phyloP scores from a whole-genome alignment of 163 green algal genomes.

The Scenedesmus sp. region DNA sequence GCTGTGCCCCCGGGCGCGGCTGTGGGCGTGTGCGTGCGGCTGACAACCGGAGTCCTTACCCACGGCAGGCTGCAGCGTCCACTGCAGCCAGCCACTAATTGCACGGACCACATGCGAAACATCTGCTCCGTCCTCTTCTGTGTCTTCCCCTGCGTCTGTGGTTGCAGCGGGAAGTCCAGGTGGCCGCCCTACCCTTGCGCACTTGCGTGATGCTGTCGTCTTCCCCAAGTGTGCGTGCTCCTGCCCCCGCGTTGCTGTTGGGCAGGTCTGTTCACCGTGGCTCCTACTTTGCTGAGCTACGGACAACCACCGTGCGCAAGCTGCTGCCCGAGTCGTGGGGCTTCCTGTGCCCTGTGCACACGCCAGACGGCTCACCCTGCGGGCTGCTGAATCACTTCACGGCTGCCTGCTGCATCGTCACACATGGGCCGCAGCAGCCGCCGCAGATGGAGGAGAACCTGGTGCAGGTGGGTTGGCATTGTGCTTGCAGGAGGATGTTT shows the following conservation, averaged over 20 bases:
- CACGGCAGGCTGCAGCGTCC: slow-evolving; percentile 29
- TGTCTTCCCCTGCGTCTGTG: neutral
- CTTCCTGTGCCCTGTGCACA: slow-evolving; percentile 99
- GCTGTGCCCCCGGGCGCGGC: neutral
- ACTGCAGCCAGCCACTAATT: slow-evolving; percentile 50
- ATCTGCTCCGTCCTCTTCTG: neutral
- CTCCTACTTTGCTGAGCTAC: slow-evolving; percentile 93
- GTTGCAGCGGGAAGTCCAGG: neutral
- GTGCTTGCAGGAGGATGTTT: neutral
- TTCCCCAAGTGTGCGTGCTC: neutral
- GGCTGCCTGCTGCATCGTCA: slow-evolving; percentile 77
- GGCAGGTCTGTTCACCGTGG: slow-evolving; percentile 91
- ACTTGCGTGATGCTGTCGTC: neutral
- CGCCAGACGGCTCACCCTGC: slow-evolving; percentile 96
- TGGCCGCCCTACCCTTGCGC: neutral
- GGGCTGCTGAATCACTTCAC: slow-evolving; percentile 97
- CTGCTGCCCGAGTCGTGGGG: slow-evolving; percentile 98
- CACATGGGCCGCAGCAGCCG: slow-evolving; percentile 57
- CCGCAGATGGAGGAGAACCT: slow-evolving; percentile 59
- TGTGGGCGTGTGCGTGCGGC: slow-evolving; percentile 16
- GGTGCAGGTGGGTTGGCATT: slow-evolving; percentile 39
- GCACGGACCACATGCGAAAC: slow-evolving; percentile 3
- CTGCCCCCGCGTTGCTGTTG: slow-evolving; percentile 93
- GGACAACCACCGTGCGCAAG: slow-evolving; percentile 93
- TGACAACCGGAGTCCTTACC: slow-evolving; percentile 54